phyloP scores from a whole-genome alignment of 169 alveolate genomes.

The Plasmodium sp. region DNA sequence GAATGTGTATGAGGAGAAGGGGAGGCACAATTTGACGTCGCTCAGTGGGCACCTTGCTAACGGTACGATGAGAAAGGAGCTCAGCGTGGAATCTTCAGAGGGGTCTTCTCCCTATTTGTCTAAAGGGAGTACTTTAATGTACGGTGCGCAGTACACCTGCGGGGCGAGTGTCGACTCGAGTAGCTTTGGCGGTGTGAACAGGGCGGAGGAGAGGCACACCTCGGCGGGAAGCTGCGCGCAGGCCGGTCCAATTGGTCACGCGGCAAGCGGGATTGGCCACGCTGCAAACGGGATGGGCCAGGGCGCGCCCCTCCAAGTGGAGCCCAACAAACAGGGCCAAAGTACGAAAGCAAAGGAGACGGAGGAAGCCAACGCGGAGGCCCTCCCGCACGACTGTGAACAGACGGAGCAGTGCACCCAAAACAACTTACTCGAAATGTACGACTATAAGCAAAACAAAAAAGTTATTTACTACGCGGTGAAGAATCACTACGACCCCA shows the following conservation, averaged over 20 bases:
- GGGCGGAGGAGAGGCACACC: background rate
- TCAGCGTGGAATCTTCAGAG: background rate
- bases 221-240: background rate
- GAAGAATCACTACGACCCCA: slow-evolving; percentile 52
- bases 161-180: background rate
- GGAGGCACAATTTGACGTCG: background rate
- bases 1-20: slow-evolving; percentile 46
- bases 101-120: background rate
- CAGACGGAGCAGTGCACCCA: background rate
- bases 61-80: background rate
- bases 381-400: background rate
- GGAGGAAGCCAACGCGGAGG: background rate
- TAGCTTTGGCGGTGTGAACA: background rate
- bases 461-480: slow-evolving; percentile 42
- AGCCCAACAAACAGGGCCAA: background rate
- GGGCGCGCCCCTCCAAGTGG: background rate
- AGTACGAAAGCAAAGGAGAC: background rate
- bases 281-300: background rate
- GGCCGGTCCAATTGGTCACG: background rate
- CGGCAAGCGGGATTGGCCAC: background rate
- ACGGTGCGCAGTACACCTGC: background rate
- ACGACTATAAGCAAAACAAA: slow-evolving; percentile 39
- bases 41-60: background rate
- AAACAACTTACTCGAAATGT: slow-evolving; percentile 42
- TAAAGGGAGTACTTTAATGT: background rate